Conservation (phyloP, 768 basidiomycete genomes). For the Calocybe indica region DNA sequence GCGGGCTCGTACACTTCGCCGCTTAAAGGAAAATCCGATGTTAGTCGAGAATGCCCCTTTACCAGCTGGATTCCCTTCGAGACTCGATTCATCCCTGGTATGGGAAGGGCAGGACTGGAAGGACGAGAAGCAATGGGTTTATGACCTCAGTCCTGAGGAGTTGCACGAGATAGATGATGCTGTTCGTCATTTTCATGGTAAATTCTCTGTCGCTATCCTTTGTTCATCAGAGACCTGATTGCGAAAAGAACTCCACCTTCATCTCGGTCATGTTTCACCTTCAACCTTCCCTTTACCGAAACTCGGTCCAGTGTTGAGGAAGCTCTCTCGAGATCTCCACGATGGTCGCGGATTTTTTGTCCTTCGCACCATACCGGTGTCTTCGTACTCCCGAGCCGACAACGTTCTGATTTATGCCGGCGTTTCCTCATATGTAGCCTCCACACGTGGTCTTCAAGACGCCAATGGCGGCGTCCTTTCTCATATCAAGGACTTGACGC, state of each 20-base stretch:
- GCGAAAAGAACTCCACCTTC: constrained; percentile 16
- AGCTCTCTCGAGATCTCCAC: constrained; percentile 15
- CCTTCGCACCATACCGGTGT: constrained; percentile 17
- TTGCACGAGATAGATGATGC: constrained; percentile 32
- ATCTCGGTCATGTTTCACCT: constrained; percentile 23
- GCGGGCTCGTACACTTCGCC: constrained; percentile 27
- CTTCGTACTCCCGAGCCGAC: constrained; percentile 15
- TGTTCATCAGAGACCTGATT: neutral
- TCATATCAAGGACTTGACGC: constrained; percentile 18
- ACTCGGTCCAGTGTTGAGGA: constrained; percentile 13
- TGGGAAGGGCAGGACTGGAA: constrained; percentile 40
- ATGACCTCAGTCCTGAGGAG: constrained; percentile 21
- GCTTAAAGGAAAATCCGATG: constrained; percentile 27
- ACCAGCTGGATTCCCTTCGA: constrained; percentile 29
- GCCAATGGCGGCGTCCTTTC: constrained; percentile 14
- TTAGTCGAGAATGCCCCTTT: constrained; percentile 18
- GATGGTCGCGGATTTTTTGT: constrained; percentile 19
- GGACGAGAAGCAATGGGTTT: constrained; percentile 34
- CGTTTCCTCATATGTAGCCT: constrained; percentile 16
- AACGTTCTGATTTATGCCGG: constrained; percentile 17
- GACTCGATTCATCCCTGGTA: constrained; percentile 28
- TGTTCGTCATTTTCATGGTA: constrained; percentile 25
- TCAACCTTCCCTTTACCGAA: constrained; percentile 17
- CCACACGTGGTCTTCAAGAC: constrained; percentile 15
- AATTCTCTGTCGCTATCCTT: neutral